Base-by-base conservation (phyloP, 305 asterid genomes). In the Fraxinus albicans region DNA sequence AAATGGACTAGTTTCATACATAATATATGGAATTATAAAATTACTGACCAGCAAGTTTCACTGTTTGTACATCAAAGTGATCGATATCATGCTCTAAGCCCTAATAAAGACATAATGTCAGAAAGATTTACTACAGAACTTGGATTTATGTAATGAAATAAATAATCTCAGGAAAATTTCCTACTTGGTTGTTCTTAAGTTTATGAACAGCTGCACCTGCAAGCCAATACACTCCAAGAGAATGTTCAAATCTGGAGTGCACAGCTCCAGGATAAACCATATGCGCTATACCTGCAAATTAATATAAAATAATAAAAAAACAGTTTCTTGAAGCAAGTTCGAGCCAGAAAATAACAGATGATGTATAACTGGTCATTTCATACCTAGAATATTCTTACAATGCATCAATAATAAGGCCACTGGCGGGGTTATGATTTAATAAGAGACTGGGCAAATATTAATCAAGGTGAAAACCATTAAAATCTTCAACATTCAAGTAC, bases 71-170 rank as follows among this genome's bases (percentile, higher is more conserved):
- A 85, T 94, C 99, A 87, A 91, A 93, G 79, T 80, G 83, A 88
- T 96, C 98, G 50, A 96, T 96, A 73, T 89, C 98, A 84, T 94
- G 98, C 93, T 94, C 99, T 81, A 25, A 84, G 10, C 98, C 98
- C 99, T 96, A 88, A 47, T 84, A 89, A 85, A 85, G 35, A 79
- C 84, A 84, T 55, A 73, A 40, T 58, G 79, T 86, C 81, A 77
- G 12, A 79, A 83, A 77, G 47, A 29, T 50, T 79, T 42, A 75
- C 58, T 76, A 70, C 42, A 9, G 60, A 80, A 58, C 73, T 33
- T 78, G 73, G 81, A 47, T 67, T 80, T 40, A 27, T 72, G 81
- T 80, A 27, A 79, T 69, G 40, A 82, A 67, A 76, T 31, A 55
- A 85, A 79, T 55, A 78, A 34, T 19, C 60, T 27, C 53, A 76